Evolutionary conservation across 2,329 filamentous ascomycete species (phyloP), one percentile per base, ranked within the genome.

Genomic region (Incumbomyces delicatus): DNA sequence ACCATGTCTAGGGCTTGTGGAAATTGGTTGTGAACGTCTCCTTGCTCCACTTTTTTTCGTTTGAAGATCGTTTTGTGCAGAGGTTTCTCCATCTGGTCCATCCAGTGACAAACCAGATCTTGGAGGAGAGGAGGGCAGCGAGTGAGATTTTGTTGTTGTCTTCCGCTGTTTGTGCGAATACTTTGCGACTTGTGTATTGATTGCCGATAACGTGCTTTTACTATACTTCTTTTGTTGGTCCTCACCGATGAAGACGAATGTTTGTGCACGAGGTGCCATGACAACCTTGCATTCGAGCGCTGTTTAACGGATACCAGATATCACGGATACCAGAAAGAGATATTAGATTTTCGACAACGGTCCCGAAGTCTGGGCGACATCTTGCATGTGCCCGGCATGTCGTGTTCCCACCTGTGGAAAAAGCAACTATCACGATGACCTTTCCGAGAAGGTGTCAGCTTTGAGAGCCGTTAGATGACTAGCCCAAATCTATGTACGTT

Each of bases 101-200:
- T n/a, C 2, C 3, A 8, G 10, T 8, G 17, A 5, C 13, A n/a
- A 14, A 29, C 39, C 20, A 8, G 17, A 3, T 6, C 10, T 7
- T 13, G 3, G 39, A 14, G 39, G 39, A 13, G 39, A 41, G 13
- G 39, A 41, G 8, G 39, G 39, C 17, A 18, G 10, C 6, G 39
- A 41, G n/a, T 41, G 22, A 11, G 39, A 30, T 27, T 30, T 41
- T 27, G 22, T 30, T 5, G 5, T 41, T 14, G 12, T 7, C 22
- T 27, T 29, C 12, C 39, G 39, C 13, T 41, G 39, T 22, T 41
- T 29, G 39, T 41, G 39, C 20, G 39, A 8, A 31, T 41, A 22
- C 39, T 41, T 41, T 18, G 39, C 39, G 6, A 41, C 39, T 17
- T 41, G 39, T n/a, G 39, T 18, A 30, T 41, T 41, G 39, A 41